Base-by-base conservation (phyloP, 2,329 filamentous ascomycete species). In the Fusarium haematococcum region DNA sequence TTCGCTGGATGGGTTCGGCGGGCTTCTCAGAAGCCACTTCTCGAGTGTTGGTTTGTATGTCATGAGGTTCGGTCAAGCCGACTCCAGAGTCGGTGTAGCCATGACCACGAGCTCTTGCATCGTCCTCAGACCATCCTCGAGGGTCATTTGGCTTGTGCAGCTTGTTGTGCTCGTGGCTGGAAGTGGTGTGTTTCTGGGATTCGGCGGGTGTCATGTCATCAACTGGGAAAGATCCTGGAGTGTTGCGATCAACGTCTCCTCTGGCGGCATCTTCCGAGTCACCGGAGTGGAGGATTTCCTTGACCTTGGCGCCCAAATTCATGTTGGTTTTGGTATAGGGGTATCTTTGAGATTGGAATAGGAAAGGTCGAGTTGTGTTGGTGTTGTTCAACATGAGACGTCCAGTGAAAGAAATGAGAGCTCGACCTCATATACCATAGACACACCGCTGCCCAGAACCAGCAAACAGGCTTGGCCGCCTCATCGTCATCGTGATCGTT, bases 141-240 rank as follows among this genome's bases (percentile, higher is more conserved):
- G 75, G 73, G 20, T 77, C 75, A 0, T 75, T 63, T 4, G 73
- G 7, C 39, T 77, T 77, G 63, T 77, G 75, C 30, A 77, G 54
- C 48, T 77, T 77, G 54, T 68, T 75, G 3, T 75, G 74, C 7
- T 77, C 70, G 7, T 68, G 65, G 13, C 58, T 68, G 5, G 63
- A 20, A 16, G 64, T 68, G 8, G 69, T 62, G 30, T 56, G 62
- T 18, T 62, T 14, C 9, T 27, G 30, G 11, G 45, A 62, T 13
- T 75, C 67, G 11, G 62, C 56, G 14, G 67, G 52, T 25, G 63
- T 64, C 65, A 69, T 68, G 7, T 73, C 74, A 39, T 76, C 74
- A 25, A 63, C 65, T 11, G 75, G 75, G 33, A 68, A 77, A 30
- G 68, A 67, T 66, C 75, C 75, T 14, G 75, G 75, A 20, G 75